These are phyloP conservation scores for Luffa aegyptiaca DNA, from an alignment of 306 rosid species.

Conservation along the genomic window DNA sequence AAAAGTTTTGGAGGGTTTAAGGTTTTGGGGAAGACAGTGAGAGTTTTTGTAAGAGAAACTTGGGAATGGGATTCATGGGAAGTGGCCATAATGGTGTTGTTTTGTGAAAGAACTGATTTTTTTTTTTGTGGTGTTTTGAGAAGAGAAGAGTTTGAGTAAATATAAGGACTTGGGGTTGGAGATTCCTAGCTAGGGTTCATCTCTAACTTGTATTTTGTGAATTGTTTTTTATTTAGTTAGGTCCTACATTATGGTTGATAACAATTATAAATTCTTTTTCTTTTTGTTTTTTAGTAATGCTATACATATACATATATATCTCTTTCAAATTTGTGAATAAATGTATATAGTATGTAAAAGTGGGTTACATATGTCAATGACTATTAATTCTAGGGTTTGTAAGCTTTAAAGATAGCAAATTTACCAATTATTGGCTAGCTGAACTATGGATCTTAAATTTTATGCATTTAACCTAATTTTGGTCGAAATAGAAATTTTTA, in stretches of 20 bases:
- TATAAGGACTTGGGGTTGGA: constrained; percentile 3
- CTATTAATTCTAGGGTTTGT: background rate
- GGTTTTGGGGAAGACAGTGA: constrained; percentile 37
- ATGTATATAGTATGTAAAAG: background rate
- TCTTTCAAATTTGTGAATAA: background rate
- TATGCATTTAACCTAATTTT: too few species aligned
- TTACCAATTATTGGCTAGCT: background rate
- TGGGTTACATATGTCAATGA: background rate
- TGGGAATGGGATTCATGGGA: constrained; percentile 17
- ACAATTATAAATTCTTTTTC: background rate
- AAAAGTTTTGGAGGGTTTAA: constrained; percentile 28
- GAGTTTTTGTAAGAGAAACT: constrained; percentile 34
- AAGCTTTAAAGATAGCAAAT: background rate
- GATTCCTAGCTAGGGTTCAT: constrained; percentile 2
- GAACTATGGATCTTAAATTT: background rate
- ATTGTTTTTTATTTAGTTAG: background rate
- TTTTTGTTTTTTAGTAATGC: background rate
- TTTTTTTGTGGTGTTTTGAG: background rate
- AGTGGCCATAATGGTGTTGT: constrained; percentile 21
- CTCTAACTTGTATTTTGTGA: background rate
- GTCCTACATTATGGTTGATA: background rate
- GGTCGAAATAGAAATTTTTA: background rate
- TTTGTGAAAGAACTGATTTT: background rate
- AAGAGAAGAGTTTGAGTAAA: background rate
- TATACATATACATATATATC: background rate